Base-by-base conservation (phyloP, 257 asterid genomes). In the Jasminum sambac region DNA sequence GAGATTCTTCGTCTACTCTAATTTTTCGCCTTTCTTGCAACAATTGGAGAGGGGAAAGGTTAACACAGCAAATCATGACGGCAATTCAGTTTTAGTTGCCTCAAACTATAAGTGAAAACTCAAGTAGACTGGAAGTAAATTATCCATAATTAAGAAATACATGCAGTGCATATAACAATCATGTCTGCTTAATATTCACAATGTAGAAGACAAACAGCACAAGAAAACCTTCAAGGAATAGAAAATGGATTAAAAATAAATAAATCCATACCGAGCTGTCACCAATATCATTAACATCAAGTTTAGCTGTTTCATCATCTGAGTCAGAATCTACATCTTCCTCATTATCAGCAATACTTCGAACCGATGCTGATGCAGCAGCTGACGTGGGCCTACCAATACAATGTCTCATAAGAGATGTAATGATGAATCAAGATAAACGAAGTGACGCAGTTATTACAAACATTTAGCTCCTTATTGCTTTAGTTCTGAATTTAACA, bases 271-370 rank as follows among this genome's bases (percentile, higher is more conserved):
- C 98, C 86, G 89, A 89, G 82, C 94, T 87, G 70, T 86, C 87
- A 34, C 81, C 87, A 61, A 84, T 80, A 66, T 83, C 96, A 70
- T 84, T 76, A 60, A 72, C 78, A 25, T 70, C 88, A 69, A 77
- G 62, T 69, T 81, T 78, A 46, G 82, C 88, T 42, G 86, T 89
- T 77, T 89, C 98, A 43, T 88, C 99, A 66, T 91, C 85, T 50
- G 96, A 85, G 67, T 88, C 89, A 66, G 98, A 86, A 55, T 89
- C 96, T 79, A 88, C 91, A 60, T 80, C 88, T 68, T 91, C 97
- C 66, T 82, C 98, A 70, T 88, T 92, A 62, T 83, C 96, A 64
- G 85, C 90, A 76, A 89, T 77, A 76, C 89, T 83, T 55, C 78
- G 89, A 59, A 86, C 81, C 21, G 96, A 88, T 58, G 88, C 93